Evolutionary conservation across 495 filamentous ascomycete species (phyloP), one percentile per base, ranked within the genome.

Genomic region (Aspergillus saccharolyticus): DNA sequence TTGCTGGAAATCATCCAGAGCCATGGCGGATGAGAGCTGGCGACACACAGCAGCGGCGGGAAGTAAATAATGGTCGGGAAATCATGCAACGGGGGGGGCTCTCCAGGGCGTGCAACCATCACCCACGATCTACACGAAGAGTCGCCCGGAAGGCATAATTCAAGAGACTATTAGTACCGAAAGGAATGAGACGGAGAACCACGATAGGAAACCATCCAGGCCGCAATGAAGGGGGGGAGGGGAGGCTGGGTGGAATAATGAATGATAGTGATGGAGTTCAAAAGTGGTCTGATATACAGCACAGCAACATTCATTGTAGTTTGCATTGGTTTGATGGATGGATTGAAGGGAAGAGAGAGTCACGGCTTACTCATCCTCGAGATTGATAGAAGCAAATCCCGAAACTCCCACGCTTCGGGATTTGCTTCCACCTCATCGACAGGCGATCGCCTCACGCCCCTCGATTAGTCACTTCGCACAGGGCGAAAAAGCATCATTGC

Each of bases 281-380:
- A 48, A 33, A 56, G 58, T 66, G 59, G 61, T 63, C 58, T 63
- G 64, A 66, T 62, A 62, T 61, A 57, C 50, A 50, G 33, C 44
- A 39, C 14, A 12, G 33, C 33, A 12, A 39, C 6, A 5, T 39
- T 5, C 6, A 12, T 12, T 39, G 33, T 28, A 15, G 33, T 15
- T 39, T 8, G 5, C 7, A 2, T 39, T 39, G 2, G 33, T 39
- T 39, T 28, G 51, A 18, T 42, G 44, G 16, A 51, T 55, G 33
- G 44, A 49, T 50, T 53, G 46, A 45, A 42, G 42, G 25, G 25
- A 19, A 28, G 20, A 56, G 30, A 53, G 42, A 4, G 33, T n/a
- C 17, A 20, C 30, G 53, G 63, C 63, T 66, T 63, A 66, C 50
- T 63, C 61, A 66, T 57, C 64, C 56, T 57, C 57, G 39, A 39